Evolutionary conservation across 2,329 filamentous ascomycete species (phyloP), one percentile per base, ranked within the genome.

Genomic region (Leptographium lundbergii): DNA sequence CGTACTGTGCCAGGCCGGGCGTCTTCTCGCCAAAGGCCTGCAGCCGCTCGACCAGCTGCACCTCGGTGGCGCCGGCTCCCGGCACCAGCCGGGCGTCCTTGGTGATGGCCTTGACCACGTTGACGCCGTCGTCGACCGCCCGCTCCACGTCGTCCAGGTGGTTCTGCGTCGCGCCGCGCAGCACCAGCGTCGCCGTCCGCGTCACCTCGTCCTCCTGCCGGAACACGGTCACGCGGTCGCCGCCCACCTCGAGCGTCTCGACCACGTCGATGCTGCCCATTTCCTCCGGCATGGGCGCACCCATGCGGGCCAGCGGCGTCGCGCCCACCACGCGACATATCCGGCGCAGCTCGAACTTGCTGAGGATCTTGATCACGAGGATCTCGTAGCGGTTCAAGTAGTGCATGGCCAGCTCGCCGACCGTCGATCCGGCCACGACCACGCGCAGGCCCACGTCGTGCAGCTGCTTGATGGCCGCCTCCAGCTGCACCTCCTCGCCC

Each of bases 281-380:
- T 80, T 99, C 94, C 67, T 99, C 94, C n/a, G 95, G 94, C 94
- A 99, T 99, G 52, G 94, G 94, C 19, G 95, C 94, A 64, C 94
- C 94, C 54, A 99, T 80, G 67, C 94, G 87, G 57, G 95, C 95
- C 63, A 99, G 81, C n/a, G 94, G 94, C 17, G 94, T 96, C 59
- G 94, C 94, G 63, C 92, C 92, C 57, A 97, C 92, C 27, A 99
- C 94, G 63, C 94, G 87, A 81, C 95, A 99, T 68, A 97, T 79
- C 68, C 94, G 84, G 66, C 94, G 87, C 62, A 99, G 84, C 76
- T 99, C 94, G 69, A 97, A 99, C 75, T 99, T 99, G 76, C 91
- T 96, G 68, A 97, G 84, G 65, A 99, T 87, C 75, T 96, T 95
- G 79, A 99, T 92, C 69, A 94, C 86, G 54, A 99, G 84, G 65